These are phyloP conservation scores for Aspergillus sp. DNA, from an alignment of 2,329 filamentous ascomycete species.

Conservation along the genomic window DNA sequence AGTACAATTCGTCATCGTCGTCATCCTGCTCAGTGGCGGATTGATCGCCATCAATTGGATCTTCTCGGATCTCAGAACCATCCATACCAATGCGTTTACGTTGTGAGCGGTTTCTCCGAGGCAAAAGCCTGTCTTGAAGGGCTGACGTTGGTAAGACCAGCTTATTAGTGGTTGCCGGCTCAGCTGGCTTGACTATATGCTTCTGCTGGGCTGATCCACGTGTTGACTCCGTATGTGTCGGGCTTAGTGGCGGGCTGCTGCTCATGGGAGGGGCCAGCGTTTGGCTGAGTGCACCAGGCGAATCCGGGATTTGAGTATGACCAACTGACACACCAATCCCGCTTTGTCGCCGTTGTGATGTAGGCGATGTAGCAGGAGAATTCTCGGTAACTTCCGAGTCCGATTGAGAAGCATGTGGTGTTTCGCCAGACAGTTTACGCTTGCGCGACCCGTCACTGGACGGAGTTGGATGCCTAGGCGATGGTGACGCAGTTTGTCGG, in stretches of 20 bases:
- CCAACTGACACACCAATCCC: slow-evolving; percentile 10
- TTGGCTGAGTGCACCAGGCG: slow-evolving; percentile 33
- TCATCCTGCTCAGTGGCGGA: slow-evolving; percentile 29
- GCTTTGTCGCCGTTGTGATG: slow-evolving; percentile 1
- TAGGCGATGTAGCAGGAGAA: slow-evolving; percentile 21
- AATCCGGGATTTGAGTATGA: slow-evolving; percentile 14
- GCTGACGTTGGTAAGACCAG: slow-evolving; percentile 35
- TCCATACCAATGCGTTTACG: slow-evolving; percentile 20
- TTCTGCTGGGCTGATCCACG: neutral
- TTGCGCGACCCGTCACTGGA: slow-evolving; percentile 37
- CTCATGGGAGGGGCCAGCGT: slow-evolving; percentile 43
- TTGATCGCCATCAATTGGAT: slow-evolving; percentile 26
- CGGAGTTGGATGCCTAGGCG: slow-evolving; percentile 28
- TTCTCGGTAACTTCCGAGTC: slow-evolving; percentile 22
- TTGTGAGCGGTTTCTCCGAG: slow-evolving; percentile 33
- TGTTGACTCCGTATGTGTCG: slow-evolving; percentile 17
- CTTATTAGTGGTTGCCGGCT: slow-evolving; percentile 14
- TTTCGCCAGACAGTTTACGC: slow-evolving; percentile 35
- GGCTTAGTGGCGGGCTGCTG: slow-evolving; percentile 31
- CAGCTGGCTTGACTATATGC: neutral
- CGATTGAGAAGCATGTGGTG: slow-evolving; percentile 33
- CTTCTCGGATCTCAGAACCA: slow-evolving; percentile 20
- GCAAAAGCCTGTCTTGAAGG: slow-evolving; percentile 39
- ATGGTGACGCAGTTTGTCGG: slow-evolving; percentile 23
- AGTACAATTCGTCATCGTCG: slow-evolving; percentile 36